Conservation (phyloP, 176 grass and related monocot genomes). For the Guadua angustifolia region DNA sequence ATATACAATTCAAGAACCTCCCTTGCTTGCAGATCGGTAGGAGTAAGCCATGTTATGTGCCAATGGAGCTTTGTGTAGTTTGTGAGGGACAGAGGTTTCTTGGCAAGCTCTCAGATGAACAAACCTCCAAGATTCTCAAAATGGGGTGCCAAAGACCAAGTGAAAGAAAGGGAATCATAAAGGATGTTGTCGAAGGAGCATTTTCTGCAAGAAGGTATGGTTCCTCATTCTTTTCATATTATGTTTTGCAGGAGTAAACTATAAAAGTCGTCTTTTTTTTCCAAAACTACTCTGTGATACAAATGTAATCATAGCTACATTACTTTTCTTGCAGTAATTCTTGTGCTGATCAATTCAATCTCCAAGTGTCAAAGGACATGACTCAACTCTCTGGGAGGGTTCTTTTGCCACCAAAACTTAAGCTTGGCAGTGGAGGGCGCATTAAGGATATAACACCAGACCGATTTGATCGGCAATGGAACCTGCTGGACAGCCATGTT, state of each 20-base stretch:
- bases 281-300: not conserved
- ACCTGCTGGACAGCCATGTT: constrained; percentile 81
- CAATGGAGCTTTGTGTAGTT: constrained; percentile 90
- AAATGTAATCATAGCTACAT: constrained; percentile 36
- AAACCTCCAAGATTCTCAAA: constrained; percentile 78
- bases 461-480: constrained; percentile 87
- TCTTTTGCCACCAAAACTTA: constrained; percentile 90
- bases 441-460: constrained; percentile 84
- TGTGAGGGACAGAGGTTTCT: constrained; percentile 96
- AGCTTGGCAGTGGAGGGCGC: constrained; percentile 69
- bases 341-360: constrained; percentile 76
- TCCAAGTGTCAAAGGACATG: constrained; percentile 83
- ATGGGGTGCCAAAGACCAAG: constrained; percentile 87
- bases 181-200: constrained; percentile 62
- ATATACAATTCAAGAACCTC: constrained; percentile 91
- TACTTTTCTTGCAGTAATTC: constrained; percentile 60
- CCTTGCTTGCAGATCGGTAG: constrained; percentile 94
- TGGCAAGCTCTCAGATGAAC: constrained; percentile 89
- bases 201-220: constrained; percentile 67
- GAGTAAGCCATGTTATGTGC: constrained; percentile 91
- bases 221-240: constrained; percentile 21
- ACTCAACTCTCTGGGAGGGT: constrained; percentile 88
- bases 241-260: constrained; percentile 29
- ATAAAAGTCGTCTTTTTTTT: not conserved
- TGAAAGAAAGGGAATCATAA: constrained; percentile 86